Base-by-base conservation (phyloP, 179 eudicot species). In the Nepenthes alata region DNA sequence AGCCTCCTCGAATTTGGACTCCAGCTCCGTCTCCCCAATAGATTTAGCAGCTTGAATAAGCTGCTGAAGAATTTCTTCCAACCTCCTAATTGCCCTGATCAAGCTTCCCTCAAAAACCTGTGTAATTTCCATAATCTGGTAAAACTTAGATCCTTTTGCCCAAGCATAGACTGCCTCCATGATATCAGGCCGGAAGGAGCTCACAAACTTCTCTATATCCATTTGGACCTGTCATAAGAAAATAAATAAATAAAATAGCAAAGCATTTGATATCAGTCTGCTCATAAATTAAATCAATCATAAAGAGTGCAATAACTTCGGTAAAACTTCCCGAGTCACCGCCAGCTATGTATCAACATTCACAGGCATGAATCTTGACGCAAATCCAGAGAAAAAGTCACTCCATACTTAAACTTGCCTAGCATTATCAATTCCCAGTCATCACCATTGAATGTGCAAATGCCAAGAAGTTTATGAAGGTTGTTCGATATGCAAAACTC, bases 61-160 rank as follows among this genome's bases (percentile, higher is more conserved):
- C 77, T 93, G 98, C 78, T 89, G 98, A 59, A 93, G 93, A 59
- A 93, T 85, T 83, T 93, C 98, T 73, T 93, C 98, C 53, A 93
- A 69, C 80, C 98, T 93, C 74, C 98, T 77, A 53, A 93, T 93
- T 47, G 95, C 98, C 70, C 98, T 79, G 65, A 93, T 89, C 72
- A 89, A 82, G 72, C 98, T 86, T 59, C 98, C 98, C 74, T 93
- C 91, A 58, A 89, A 91, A 10, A 91, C 98, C 57, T 71, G 89
- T 16, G 88, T 82, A 47, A 86, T 86, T 45, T 89, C 98, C 98
- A 91, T 91, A 5, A 91, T 91, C 73, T 89, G 88, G 2, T 81
- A 89, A 71, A 91, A 91, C 61, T 83, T 91, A 25, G 95, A 89
- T 53, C 98, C 98, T 73, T 80, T 84, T 3, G 96, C 89, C 98